phyloP scores from a whole-genome alignment of 768 basidiomycete genomes.

The Leccinum disarticulatum region DNA sequence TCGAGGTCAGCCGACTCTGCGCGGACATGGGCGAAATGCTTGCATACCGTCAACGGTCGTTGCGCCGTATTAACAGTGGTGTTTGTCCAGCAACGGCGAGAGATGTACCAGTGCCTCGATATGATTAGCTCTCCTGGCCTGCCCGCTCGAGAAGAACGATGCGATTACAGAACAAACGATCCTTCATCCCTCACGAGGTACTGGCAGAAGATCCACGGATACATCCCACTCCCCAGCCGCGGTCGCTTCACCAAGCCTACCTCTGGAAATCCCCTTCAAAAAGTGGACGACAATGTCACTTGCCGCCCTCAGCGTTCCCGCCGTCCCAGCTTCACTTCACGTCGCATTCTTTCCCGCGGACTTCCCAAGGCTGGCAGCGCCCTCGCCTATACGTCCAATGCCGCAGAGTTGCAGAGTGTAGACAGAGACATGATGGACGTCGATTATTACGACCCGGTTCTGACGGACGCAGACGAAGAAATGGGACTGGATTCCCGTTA shows the following conservation, averaged over 20 bases:
- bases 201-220: constrained; percentile 22
- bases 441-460: background rate
- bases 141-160: background rate
- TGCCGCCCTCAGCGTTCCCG: background rate
- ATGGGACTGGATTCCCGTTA: constrained; percentile 5
- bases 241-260: background rate
- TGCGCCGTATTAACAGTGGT: constrained; percentile 38
- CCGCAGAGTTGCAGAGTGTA: background rate
- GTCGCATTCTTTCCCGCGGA: background rate
- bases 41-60: constrained; percentile 60
- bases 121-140: background rate
- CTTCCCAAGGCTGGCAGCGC: background rate
- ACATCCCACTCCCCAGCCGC: constrained; percentile 17
- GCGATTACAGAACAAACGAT: constrained; percentile 25
- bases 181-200: constrained; percentile 29
- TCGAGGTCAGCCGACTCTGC: background rate
- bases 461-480: constrained; percentile 4
- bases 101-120: constrained; percentile 17
- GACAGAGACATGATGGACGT: background rate
- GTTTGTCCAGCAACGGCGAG: constrained; percentile 23
- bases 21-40: constrained; percentile 3
- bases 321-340: background rate
- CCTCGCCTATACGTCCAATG: background rate
- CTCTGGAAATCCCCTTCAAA: background rate
- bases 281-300: background rate